Evolutionary conservation across 2,329 filamentous ascomycete genomes (phyloP), one percentile per base, ranked within the genome.

Genomic region (Teratosphaeriaceae sp.): DNA sequence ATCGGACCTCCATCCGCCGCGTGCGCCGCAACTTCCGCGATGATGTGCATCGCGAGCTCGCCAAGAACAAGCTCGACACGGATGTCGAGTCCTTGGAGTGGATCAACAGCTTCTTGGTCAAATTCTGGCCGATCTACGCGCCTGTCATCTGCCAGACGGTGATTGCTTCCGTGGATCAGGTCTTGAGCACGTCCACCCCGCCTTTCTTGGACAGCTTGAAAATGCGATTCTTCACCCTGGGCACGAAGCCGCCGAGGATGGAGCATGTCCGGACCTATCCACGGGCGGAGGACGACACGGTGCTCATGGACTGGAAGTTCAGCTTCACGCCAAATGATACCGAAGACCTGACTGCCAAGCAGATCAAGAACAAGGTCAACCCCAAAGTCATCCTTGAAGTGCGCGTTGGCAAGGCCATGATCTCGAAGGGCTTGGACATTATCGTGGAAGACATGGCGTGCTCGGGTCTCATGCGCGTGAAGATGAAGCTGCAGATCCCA

Each of bases 281-380:
- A 45, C 94, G 92, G 65, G 87, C 86, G 1, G 88, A 96, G 55
- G 89, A 96, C 50, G 92, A 98, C 60, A 82, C 89, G 45, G 88
- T 98, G 31, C 79, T 97, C 59, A 98, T 98, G 92, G 92, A 98
- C 64, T 98, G 92, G 92, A 95, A 94, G 60, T 98, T 98, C 67
- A 97, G 90, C 74, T 98, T 98, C 70, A 97, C 87, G 0, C 92
- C 92, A 24, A 97, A 92, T 54, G 94, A 98, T 65, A 85, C 79
- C 2, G 82, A 85, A 53, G 92, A 98, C 65, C 80, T 98, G 76
- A 98, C 92, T 2, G 74, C 83, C 2, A 80, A 84, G 47, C 92
- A 98, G 65, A 69, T 96, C 59, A 90, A 86, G 72, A 88, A 89
- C 73, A 96, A 95, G 73, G 79, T 97, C 65, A 97, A 98, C 61